phyloP scores from a whole-genome alignment of 768 basidiomycete genomes.

The Phallus indusiatus region DNA sequence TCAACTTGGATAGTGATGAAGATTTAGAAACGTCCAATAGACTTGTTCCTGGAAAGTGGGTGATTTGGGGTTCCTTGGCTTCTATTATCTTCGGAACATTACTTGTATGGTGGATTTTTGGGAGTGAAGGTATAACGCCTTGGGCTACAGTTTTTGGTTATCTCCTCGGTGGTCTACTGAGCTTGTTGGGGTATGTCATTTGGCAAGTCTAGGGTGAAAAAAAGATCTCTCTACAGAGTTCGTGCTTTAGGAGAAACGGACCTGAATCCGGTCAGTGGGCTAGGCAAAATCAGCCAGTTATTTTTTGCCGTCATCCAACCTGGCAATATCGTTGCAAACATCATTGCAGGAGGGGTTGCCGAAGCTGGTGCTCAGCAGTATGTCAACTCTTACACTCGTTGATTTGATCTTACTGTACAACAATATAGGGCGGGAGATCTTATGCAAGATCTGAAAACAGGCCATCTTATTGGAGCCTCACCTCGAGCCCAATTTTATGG shows the following conservation, averaged over 20 bases:
- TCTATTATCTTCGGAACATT: slow-evolving; percentile 64
- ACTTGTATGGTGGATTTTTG: slow-evolving; percentile 85
- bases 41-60: slow-evolving; percentile 77
- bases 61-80: slow-evolving; percentile 49
- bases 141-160: slow-evolving; percentile 92
- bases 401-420: neutral
- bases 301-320: slow-evolving; percentile 93
- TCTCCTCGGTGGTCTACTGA: slow-evolving; percentile 70
- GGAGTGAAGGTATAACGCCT: slow-evolving; percentile 82
- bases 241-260: slow-evolving; percentile 92
- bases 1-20: slow-evolving; percentile 24
- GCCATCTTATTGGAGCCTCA: slow-evolving; percentile 84
- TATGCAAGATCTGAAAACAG: slow-evolving; percentile 98
- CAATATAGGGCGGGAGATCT: slow-evolving; percentile 77
- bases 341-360: slow-evolving; percentile 94
- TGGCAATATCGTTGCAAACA: slow-evolving; percentile 93
- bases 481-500: slow-evolving; percentile 93
- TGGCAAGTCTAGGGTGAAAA: neutral
- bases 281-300: slow-evolving; percentile 92
- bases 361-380: slow-evolving; percentile 93
- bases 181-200: slow-evolving; percentile 68
- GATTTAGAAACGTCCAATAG: slow-evolving; percentile 73
- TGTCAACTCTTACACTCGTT: slow-evolving; percentile 17
- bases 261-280: slow-evolving; percentile 82
- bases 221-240: neutral